Conservation (phyloP, 331 rosid species). For the Acacia pycnantha region DNA sequence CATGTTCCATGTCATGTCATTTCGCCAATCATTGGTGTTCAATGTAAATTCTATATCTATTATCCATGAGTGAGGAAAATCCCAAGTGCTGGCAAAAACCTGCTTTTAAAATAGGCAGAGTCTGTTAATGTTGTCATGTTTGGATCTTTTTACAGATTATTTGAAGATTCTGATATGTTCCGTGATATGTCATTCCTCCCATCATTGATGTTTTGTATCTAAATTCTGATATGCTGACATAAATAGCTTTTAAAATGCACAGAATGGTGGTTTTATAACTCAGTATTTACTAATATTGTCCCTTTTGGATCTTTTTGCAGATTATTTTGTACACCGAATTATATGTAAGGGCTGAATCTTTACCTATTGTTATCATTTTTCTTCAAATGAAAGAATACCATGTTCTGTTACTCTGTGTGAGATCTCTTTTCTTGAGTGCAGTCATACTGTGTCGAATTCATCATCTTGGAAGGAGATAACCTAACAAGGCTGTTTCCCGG, state of each 20-base stretch:
- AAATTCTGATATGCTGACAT: background rate
- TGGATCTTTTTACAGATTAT: constrained; percentile 14
- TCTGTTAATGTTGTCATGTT: constrained; percentile 8
- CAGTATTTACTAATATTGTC: constrained; percentile 27
- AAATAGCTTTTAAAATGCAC: background rate
- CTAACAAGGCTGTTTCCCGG: constrained; percentile 76
- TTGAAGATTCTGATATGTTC: background rate
- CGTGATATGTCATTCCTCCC: background rate
- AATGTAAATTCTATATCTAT: background rate
- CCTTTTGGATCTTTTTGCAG: constrained; percentile 51
- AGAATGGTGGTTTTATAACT: constrained; percentile 2
- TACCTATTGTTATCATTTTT: constrained; percentile 6
- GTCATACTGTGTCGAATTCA: constrained; percentile 85
- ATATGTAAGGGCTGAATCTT: constrained; percentile 63
- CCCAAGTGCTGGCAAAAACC: constrained; percentile 1
- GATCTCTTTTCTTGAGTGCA: constrained; percentile 35
- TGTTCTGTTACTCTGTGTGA: constrained; percentile 11
- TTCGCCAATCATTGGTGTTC: background rate
- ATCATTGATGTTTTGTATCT: background rate
- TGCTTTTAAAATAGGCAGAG: background rate
- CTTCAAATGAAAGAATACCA: background rate
- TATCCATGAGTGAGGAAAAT: background rate
- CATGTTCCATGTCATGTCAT: background rate
- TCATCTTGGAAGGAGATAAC: constrained; percentile 89
- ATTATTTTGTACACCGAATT: constrained; percentile 68